Evolutionary conservation across 106 monocot species (phyloP), one percentile per base, ranked within the genome.

Genomic region (Vanilla planifolia): DNA sequence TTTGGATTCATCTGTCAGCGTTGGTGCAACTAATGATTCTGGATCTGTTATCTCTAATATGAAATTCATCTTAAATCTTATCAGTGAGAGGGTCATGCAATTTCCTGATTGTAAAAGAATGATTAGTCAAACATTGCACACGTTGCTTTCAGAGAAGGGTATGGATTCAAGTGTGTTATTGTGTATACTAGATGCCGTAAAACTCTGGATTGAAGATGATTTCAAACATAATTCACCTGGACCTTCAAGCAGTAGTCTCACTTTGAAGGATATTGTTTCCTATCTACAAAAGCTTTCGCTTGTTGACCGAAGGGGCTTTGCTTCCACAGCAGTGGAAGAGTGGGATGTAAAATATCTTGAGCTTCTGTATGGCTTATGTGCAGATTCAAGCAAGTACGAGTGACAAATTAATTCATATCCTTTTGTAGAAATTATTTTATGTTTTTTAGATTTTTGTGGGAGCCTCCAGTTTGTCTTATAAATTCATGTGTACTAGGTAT

Each of bases 321-420:
- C 79, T 13, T 63, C 69, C 27, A 51, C 69, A 65, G 46, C 59
- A 33, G 60, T 82, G 39, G 85, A 92, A 68, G 98, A 92, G 62
- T 98, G 98, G 98, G 98, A 98, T 62, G 57, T 30, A 19, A 98
- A 92, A 76, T 98, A 85, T 75, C 77, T 98, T 60, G 81, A 92
- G 60, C 88, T 98, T 79, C 82, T 98, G 36, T 98, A 92, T 76
- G 79, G 76, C 16, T 66, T 92, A 41, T 98, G 98, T 73, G 74
- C 85, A 33, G 98, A 98, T 72, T 67, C 88, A 45, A 80, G 44
- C 80, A 98, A 82, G 98, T 98, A 92, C 66, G 77, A 30, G 35
- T 35, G 25, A 57, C 33, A 34, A 36, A 33, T 35, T 57, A 24
- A 10, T 28, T 23, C 32, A 44, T 35, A 1, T 16, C 21, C 52